phyloP scores from a whole-genome alignment of 768 basidiomycete genomes.

The Amanita rubescens region DNA sequence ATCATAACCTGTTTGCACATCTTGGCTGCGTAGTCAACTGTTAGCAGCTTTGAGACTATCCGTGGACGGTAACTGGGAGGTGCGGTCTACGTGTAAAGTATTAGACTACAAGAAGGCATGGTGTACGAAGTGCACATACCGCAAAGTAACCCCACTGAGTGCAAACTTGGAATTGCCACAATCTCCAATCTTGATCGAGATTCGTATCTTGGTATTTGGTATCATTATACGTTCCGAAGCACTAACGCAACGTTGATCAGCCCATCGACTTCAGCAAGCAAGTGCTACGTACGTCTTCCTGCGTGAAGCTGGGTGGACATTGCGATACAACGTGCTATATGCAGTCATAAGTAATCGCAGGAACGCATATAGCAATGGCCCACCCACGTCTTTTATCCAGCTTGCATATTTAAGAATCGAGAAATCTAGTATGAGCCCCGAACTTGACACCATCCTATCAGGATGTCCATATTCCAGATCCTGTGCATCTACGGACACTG shows the following conservation, averaged over 20 bases:
- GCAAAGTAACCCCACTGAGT: constrained; percentile 95
- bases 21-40: constrained; percentile 31
- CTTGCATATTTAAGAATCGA: constrained; percentile 65
- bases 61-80: constrained; percentile 66
- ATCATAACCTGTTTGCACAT: constrained; percentile 25
- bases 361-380: background rate
- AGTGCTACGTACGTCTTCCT: constrained; percentile 26
- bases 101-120: background rate
- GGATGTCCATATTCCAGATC: constrained; percentile 41
- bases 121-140: constrained; percentile 28
- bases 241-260: constrained; percentile 33
- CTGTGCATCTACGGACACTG: constrained; percentile 8
- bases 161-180: constrained; percentile 90
- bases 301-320: constrained; percentile 41
- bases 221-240: constrained; percentile 82
- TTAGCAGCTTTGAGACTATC: constrained; percentile 75
- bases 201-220: constrained; percentile 52
- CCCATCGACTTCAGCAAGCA: background rate
- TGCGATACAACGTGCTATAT: constrained; percentile 43
- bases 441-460: constrained; percentile 37
- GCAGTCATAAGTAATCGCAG: background rate
- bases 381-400: constrained; percentile 63
- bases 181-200: constrained; percentile 70
- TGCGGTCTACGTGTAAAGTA: constrained; percentile 44
- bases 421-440: constrained; percentile 51